Evolutionary conservation across 768 basidiomycete genomes (phyloP).

Genomic region (Naematelia aurantialba): DNA sequence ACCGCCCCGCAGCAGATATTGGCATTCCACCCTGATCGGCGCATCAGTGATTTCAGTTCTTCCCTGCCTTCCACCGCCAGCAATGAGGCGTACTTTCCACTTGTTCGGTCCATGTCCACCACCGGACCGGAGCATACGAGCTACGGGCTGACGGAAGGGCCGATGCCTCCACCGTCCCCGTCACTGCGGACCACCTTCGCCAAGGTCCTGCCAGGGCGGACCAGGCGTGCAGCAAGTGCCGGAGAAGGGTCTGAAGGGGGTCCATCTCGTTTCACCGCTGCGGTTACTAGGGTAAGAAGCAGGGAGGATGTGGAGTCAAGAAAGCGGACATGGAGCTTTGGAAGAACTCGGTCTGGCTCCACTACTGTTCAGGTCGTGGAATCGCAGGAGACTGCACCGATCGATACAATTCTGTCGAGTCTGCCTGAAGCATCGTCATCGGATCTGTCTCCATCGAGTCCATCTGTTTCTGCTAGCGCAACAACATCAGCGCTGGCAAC

Average conservation of each 20-base stretch:
- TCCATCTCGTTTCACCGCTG: constrained; percentile 5
- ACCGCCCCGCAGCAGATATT: background rate
- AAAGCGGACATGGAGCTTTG: constrained; percentile 27
- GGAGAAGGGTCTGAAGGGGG: background rate
- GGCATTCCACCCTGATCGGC: background rate
- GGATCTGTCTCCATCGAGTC: background rate
- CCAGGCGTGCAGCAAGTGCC: constrained; percentile 10
- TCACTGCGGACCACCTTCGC: constrained; percentile 15
- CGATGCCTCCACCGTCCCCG: constrained; percentile 3
- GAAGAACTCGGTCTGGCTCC: constrained; percentile 16
- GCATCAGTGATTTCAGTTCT: background rate
- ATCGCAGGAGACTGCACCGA: background rate
- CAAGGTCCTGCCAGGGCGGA: constrained; percentile 18
- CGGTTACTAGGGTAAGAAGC: constrained; percentile 21
- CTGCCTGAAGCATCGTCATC: background rate
- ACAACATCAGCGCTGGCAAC: no score
- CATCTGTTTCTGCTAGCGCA: background rate
- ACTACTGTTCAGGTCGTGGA: background rate
- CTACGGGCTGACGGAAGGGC: constrained; percentile 12
- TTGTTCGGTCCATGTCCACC: constrained; percentile 25
- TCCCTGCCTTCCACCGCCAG: constrained; percentile 1
- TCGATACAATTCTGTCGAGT: background rate
- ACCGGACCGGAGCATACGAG: constrained; percentile 22
- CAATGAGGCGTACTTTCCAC: constrained; percentile 37
- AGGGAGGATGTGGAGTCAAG: constrained; percentile 18